These are phyloP conservation scores for Mycena rebaudengoi DNA, from an alignment of 768 basidiomycete genomes.

Conservation along the genomic window DNA sequence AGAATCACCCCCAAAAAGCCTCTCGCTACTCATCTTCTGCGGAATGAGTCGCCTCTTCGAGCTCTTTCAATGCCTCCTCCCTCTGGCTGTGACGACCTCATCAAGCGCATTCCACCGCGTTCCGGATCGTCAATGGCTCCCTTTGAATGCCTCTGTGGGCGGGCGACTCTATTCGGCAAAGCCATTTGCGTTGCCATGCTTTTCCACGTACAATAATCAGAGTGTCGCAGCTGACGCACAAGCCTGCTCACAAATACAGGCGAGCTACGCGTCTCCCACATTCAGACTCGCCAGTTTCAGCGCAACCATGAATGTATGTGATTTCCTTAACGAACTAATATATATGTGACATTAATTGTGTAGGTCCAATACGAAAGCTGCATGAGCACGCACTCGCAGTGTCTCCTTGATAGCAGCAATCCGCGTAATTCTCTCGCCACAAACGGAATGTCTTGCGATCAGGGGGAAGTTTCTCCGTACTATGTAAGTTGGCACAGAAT, in stretches of 20 bases:
- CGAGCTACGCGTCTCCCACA: background rate
- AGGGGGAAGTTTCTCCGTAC: conserved; percentile 15
- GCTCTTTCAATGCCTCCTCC: no score
- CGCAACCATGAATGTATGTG: conserved; percentile 13
- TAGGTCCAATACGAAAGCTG: conserved; percentile 14
- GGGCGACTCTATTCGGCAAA: background rate
- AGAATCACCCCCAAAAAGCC: no score
- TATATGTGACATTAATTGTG: background rate
- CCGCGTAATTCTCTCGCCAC: background rate
- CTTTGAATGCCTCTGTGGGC: conserved; percentile 10
- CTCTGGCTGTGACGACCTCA: no score
- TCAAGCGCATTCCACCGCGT: no score
- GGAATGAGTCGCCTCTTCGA: no score
- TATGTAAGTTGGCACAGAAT: conserved; percentile 6
- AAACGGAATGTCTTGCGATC: conserved; percentile 7
- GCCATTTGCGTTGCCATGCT: conserved; percentile 15
- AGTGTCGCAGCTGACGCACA: background rate
- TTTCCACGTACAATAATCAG: conserved; percentile 8
- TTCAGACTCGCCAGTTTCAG: conserved; percentile 4
- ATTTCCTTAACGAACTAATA: no score
- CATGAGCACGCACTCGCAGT: background rate
- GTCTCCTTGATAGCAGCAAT: conserved; percentile 8
- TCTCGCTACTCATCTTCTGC: no score
- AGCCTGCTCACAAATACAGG: background rate
- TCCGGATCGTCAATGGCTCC: background rate